These are phyloP conservation scores for Talaromyces sp. DNA, from an alignment of 2,329 filamentous ascomycete species.

Conservation along the genomic window DNA sequence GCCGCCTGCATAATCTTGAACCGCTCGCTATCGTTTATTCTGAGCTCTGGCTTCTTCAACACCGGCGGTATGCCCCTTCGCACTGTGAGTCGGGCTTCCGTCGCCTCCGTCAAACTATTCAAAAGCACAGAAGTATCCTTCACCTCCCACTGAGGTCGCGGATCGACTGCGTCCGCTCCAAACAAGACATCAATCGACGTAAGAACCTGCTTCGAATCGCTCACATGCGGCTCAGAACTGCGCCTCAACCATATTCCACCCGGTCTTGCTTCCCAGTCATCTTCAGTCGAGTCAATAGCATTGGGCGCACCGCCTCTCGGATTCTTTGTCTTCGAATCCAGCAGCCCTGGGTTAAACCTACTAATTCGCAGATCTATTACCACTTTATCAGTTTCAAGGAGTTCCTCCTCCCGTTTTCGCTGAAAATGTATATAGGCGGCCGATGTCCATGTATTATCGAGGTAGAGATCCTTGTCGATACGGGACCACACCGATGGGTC, in stretches of 20 bases:
- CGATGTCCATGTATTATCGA: conserved; percentile 68
- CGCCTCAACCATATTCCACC: conserved; percentile 80
- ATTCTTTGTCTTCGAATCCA: conserved; percentile 9
- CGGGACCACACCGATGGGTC: conserved; percentile 73
- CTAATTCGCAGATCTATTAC: conserved; percentile 76
- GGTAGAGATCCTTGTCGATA: conserved; percentile 84
- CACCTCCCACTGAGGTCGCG: conserved; percentile 78
- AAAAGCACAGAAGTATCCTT: conserved; percentile 71
- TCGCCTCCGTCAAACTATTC: conserved; percentile 57
- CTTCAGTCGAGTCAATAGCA: conserved; percentile 53
- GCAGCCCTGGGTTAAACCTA: conserved; percentile 62
- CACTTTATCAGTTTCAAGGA: conserved; percentile 69
- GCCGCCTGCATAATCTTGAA: conserved; percentile 97
- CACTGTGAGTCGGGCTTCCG: conserved; percentile 72
- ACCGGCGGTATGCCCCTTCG: conserved; percentile 66
- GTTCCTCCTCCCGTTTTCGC: conserved; percentile 81
- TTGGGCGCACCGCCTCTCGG: conserved; percentile 48
- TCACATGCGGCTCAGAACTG: conserved; percentile 66
- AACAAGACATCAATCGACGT: conserved; percentile 85
- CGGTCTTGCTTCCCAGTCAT: conserved; percentile 73
- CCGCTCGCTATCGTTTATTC: conserved; percentile 81
- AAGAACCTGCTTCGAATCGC: conserved; percentile 70
- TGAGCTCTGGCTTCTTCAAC: conserved; percentile 65
- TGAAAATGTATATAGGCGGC: conserved; percentile 79
- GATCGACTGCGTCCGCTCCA: conserved; percentile 86